Evolutionary conservation across 1,284 basidiomycete genomes (phyloP), one percentile per base, ranked within the genome.

Genomic region (Singerocomus rubriflavus): DNA sequence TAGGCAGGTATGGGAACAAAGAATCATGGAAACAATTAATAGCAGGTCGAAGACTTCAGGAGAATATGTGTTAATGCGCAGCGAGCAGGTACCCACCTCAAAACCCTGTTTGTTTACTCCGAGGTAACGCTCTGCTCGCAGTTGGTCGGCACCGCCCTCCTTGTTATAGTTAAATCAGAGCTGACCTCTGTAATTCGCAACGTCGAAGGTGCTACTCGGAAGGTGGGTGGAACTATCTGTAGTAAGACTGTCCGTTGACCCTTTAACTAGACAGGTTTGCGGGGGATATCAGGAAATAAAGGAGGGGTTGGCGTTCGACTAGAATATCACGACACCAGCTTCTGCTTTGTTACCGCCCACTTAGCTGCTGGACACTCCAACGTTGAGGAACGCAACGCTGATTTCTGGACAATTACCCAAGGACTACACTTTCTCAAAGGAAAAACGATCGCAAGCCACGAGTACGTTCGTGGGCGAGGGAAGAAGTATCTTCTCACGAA

Each of bases 231-330:
- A 42, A 40, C 45, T 30, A 29, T 45, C 34, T 39, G 37, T 21
- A 36, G 25, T 11, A 29, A 10, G 41, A 8, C 10, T 31, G 9
- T 36, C 16, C n/a, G 3, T 34, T 59, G 29, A 59, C 34, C 32
- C 29, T 40, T 53, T 56, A 52, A 35, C 50, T 62, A 94, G 91
- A 99, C 97, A 5, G 97, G 97, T 17, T 76, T 99, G 34, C 84
- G 93, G 50, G 97, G 97, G 13, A 93, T 99, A 82, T 93, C 92
- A 6, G 97, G 97, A 21, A 99, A 99, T 73, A 99, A 96, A 72
- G 92, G 92, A 21, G 95, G 93, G 10, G 91, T 97, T 7, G 94
- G 88, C 3, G 91, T 99, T 57, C 85, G 97, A 17, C 75, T 99
- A 52, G 88, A 98, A 37, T 89, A 92, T 59, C 81, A 88, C 61